Base-by-base conservation (phyloP, 2,329 filamentous ascomycete genomes). In the Lasiodiplodia citricola region DNA sequence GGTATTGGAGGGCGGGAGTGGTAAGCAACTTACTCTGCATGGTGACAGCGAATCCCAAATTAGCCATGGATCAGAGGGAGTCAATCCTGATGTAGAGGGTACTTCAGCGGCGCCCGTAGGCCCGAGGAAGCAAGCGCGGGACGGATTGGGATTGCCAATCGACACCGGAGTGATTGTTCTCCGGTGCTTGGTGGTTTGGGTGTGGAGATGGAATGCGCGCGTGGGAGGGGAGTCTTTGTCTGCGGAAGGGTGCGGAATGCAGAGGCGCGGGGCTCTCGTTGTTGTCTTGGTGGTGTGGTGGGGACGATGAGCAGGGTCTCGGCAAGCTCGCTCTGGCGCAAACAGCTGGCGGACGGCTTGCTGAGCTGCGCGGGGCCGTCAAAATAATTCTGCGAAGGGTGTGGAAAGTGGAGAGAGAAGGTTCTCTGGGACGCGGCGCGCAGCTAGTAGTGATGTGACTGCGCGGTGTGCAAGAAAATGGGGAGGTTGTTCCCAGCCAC, bases 21-120 rank as follows among this genome's bases (percentile, higher is more conserved):
- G 23, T 21, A 16, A 14, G 11, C 47, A 62, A 80, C 80, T 66
- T 76, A 82, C 81, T 81, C 78, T 84, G 83, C 73, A 86, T 81
- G 76, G 83, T 83, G 70, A 85, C 82, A 31, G 84, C 82, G 74
- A 86, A 85, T 72, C 79, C 75, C 73, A 85, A 77, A 73, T 82
- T 82, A 69, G 83, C 79, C 84, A 86, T 85, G 71, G 70, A 74
- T 68, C 73, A 72, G 75, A 73, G 75, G 73, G 76, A 14, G 38
- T 31, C 44, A 64, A 62, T 62, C 41, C 66, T 37, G 13, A 13
- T 18, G 8, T 18, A 55, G n/a, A 54, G 7, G 56, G 50, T 72
- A 66, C 71, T 73, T 77, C 79, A 76, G 74, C 79, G 79, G 80
- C 79, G 79, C 80, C 75, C 77, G 75, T 74, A 78, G 80, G 80